Conservation (phyloP, 257 asterid genomes). For the Penstemon eatonii region DNA sequence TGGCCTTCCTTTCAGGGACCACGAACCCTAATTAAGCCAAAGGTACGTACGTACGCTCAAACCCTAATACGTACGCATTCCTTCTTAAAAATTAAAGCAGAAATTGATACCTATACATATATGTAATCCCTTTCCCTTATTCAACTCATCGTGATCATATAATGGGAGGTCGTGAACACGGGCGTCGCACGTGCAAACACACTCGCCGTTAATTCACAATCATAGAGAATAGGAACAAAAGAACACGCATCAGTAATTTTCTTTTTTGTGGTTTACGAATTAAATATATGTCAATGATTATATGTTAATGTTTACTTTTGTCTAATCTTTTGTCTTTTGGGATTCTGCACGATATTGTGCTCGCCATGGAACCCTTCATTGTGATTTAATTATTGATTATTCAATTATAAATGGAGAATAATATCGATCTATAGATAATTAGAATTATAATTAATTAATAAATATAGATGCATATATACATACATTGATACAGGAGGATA, state of each 20-base stretch:
- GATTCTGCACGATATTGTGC: constrained; percentile 67
- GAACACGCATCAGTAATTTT: constrained; percentile 11
- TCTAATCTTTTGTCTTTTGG: constrained; percentile 48
- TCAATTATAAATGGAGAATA: constrained; percentile 23
- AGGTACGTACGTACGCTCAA: too few species aligned
- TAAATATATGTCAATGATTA: constrained; percentile 25
- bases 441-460: background rate
- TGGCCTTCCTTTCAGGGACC: too few species aligned
- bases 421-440: background rate
- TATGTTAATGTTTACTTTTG: constrained; percentile 38
- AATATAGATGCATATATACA: background rate
- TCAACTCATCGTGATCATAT: too few species aligned
- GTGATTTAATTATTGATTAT: constrained; percentile 25
- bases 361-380: constrained; percentile 39
- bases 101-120: too few species aligned
- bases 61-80: too few species aligned
- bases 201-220: background rate
- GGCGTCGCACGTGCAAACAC: too few species aligned
- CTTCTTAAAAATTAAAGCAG: too few species aligned
- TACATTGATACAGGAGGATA: background rate
- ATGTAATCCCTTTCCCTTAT: too few species aligned
- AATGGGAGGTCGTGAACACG: too few species aligned
- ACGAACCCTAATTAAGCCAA: too few species aligned
- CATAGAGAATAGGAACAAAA: constrained; percentile 27
- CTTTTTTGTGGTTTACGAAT: constrained; percentile 14